Conservation (phyloP, 331 rosid species). For the Stylosanthes scabra region DNA sequence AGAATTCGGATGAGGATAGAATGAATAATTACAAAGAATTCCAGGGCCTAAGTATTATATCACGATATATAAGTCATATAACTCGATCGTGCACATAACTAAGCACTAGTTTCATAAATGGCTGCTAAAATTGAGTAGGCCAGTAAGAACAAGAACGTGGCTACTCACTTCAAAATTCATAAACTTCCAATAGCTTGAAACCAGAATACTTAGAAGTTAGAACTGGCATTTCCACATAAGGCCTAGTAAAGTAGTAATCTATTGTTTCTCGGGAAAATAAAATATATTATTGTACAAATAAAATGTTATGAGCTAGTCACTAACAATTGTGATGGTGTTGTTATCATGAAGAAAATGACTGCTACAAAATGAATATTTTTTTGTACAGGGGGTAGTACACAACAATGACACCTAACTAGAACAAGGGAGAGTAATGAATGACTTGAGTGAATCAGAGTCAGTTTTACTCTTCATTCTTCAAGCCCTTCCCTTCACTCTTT, state of each 20-base stretch:
- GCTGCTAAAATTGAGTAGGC: background rate
- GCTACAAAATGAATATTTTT: constrained; percentile 39
- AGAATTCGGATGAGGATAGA: too few relatives aligned
- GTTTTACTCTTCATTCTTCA: too few relatives aligned
- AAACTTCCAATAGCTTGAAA: background rate
- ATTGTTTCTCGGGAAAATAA: background rate
- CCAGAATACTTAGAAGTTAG: background rate
- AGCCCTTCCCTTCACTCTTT: too few relatives aligned
- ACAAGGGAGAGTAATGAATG: background rate
- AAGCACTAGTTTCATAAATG: background rate
- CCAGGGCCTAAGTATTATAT: background rate
- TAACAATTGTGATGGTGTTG: constrained; percentile 12
- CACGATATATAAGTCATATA: background rate
- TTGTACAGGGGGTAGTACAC: constrained; percentile 23
- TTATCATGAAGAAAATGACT: constrained; percentile 16
- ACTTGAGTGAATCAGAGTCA: background rate
- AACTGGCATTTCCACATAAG: background rate
- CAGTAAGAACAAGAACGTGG: background rate
- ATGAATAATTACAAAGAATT: background rate
- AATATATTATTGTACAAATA: background rate
- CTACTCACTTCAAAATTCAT: background rate
- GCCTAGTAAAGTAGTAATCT: background rate
- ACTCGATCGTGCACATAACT: background rate
- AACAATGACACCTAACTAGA: constrained; percentile 1
- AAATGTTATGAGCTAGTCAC: background rate